Evolutionary conservation across 164 flowering plant genomes (phyloP), one percentile per base, ranked within the genome.

Genomic region (Magnolia officinalis): DNA sequence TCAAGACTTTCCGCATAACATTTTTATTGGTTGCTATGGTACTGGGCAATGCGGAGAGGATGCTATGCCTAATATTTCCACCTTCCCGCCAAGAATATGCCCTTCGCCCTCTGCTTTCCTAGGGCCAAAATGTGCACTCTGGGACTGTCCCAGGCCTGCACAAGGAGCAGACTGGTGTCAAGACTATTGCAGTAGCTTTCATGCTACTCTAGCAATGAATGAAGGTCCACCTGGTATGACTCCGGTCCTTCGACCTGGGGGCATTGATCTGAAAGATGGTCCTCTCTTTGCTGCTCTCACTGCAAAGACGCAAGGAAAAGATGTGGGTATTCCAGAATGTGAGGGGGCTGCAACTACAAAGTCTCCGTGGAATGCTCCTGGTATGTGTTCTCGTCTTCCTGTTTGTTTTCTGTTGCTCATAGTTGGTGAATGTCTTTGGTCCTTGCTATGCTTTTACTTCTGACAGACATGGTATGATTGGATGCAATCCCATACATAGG

Each of bases 331-430:
- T 74, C 99, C 99, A 19, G 97, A 91, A 78, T 96, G 99, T 82
- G 99, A 93, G 79, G 99, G 99, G 66, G 99, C 98, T 79, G 99
- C 98, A 58, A 96, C 98, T 77, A 83, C 98, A 64, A 93, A 96
- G 78, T 94, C 98, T 74, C 99, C 99, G 77, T 96, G 98, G 99
- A 96, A 96, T 87, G 99, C 99, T 73, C 92, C 98, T 78, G 99
- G 99, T 93, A 76, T 84, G 85, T 72, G 76, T 64, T 4, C 45
- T 20, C 13, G 13, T 49, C 51, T 52, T 50, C 68, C 67, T 52
- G 26, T 24, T 11, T 59, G 20, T 37, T 68, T 75, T 20, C 29
- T 20, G 23, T 63, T 71, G 4, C 63, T 58, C 3, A 13, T 70
- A 19, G 23, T 21, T 24, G 1, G 9, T 29, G 26, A 21, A 24